A percentile compares a stretch with the other conserved stretches of the same genome.
Evolutionary conservation across 1,284 basidiomycete genomes (phyloP).

Genomic region (Cutaneotrichosporon mucoides): DNA sequence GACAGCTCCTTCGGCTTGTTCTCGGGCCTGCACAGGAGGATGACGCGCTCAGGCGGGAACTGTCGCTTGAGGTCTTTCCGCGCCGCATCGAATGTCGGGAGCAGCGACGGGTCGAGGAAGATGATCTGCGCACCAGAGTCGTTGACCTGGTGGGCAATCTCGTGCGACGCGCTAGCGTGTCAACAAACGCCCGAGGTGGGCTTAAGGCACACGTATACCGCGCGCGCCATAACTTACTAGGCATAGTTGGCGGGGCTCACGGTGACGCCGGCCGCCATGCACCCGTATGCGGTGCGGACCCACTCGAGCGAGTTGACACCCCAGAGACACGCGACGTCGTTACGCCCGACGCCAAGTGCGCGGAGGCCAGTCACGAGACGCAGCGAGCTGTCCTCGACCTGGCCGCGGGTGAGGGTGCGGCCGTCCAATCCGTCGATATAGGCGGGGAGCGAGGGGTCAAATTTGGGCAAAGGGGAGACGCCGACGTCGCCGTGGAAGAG

Average conservation of each 20-base stretch:
- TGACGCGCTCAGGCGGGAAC: slow-evolving; percentile 8
- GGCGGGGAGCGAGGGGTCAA: slow-evolving; percentile 20
- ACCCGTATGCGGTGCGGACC: slow-evolving; percentile 60
- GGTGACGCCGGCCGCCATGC: slow-evolving; percentile 42
- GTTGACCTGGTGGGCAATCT: slow-evolving; percentile 46
- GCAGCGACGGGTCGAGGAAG: slow-evolving; percentile 56
- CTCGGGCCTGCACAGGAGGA: slow-evolving; percentile 9
- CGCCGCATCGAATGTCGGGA: slow-evolving; percentile 41
- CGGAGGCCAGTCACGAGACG: slow-evolving; percentile 58
- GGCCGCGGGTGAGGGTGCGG: slow-evolving; percentile 57
- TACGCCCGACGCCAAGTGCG: slow-evolving; percentile 25
- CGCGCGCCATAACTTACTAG: slow-evolving; percentile 29
- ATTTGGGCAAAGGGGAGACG: slow-evolving; percentile 30
- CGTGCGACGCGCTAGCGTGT: slow-evolving; percentile 35
- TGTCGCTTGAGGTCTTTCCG: slow-evolving; percentile 3
- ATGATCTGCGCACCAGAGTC: slow-evolving; percentile 58
- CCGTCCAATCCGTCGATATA: slow-evolving; percentile 66
- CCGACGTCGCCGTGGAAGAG: slow-evolving; percentile 3
- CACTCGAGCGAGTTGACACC: slow-evolving; percentile 59
- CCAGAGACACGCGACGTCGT: slow-evolving; percentile 42
- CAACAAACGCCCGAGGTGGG: not conserved
- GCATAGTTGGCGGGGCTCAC: slow-evolving; percentile 43
- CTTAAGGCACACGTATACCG: not conserved
- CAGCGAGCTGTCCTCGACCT: slow-evolving; percentile 57
- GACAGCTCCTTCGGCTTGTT: slow-evolving; percentile 9